A percentile compares a stretch with the other conserved stretches of the same genome.
These are phyloP conservation scores for Mayamaea pseudoterrestris DNA, from an alignment of 108 stramenopile species.

Conservation along the genomic window DNA sequence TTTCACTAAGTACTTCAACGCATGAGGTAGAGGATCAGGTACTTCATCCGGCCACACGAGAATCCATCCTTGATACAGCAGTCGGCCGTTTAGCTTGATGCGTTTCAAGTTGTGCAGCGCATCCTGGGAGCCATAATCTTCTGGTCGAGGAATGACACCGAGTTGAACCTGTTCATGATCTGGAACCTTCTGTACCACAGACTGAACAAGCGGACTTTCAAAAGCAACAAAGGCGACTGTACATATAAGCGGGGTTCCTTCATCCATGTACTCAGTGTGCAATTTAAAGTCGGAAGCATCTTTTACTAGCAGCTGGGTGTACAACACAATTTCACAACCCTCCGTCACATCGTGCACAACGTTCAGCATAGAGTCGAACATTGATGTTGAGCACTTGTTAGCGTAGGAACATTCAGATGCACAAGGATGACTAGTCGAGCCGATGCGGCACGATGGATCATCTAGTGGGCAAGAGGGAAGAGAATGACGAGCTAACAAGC, in stretches of 20 bases:
- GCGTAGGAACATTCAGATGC: constrained; percentile 55
- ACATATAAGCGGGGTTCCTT: constrained; percentile 39
- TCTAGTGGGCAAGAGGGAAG: constrained; percentile 24
- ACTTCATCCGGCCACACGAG: constrained; percentile 46
- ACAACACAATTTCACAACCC: constrained; percentile 58
- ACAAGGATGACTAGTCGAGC: constrained; percentile 35
- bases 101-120: constrained; percentile 13
- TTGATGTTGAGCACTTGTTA: constrained; percentile 39
- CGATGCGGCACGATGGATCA: constrained; percentile 33
- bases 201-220: constrained; percentile 40
- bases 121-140: constrained; percentile 6
- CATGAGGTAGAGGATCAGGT: constrained; percentile 21
- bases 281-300: constrained; percentile 29
- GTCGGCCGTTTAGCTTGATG: constrained; percentile 41
- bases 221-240: constrained; percentile 63
- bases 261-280: constrained; percentile 41
- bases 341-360: constrained; percentile 28
- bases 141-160: constrained; percentile 16
- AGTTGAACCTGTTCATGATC: constrained; percentile 25
- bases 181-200: constrained; percentile 40
- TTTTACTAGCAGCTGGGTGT: constrained; percentile 52
- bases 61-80: constrained; percentile 55
- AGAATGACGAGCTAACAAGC: constrained; percentile 27
- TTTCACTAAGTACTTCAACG: constrained; percentile 42
- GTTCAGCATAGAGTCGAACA: constrained; percentile 38